Base-by-base conservation (phyloP, 23 red algal genomes). In the Chondrus crispus region DNA sequence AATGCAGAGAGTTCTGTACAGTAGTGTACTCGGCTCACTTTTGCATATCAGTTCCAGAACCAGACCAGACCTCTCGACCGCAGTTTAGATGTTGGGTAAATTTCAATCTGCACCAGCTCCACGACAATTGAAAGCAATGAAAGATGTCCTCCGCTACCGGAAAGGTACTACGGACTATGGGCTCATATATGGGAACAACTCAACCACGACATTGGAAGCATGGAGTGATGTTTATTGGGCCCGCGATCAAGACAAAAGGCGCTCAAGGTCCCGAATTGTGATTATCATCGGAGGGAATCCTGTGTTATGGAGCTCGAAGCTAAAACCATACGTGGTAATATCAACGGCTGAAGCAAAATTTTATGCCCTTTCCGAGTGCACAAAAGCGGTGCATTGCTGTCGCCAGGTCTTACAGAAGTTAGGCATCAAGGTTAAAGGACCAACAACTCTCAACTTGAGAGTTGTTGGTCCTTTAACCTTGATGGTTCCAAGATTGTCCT, bases 291-390 rank as follows among this genome's bases (percentile, higher is more conserved):
- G 14, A 16, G 22, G 0, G 16, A 38, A 14, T 20, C 66, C 66
- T 0, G 83, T 71, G 14, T n/a, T 87, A 30, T 87, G 83, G 60
- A 47, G 28, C 8, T 87, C 83, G 12, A 87, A 87, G 35, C 2
- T 19, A 11, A 57, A 87, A 51, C 66, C 8, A 16, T 71, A 42
- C 24, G 46, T 74, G 41, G 58, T 63, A 10, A 14, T 54, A 9
- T 87, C 83, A 29, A 87, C 83, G 47, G 69, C 1, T 30, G 83
- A 87, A 74, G 83, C 83, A 19, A 57, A 87, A 73, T 87, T 87
- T 48, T 73, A 48, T 42, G 58, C 83, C 29, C 30, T 71, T 6
- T 87, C 60, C n/a, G 83, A 87, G 11, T 68, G 83, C 46, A 44
- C 72, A 4, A 19, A 60, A 4, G 57, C 69, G 35, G 35, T 73